phyloP scores from a whole-genome alignment of 345 rosid species.

The Pugionium dolabratum region DNA sequence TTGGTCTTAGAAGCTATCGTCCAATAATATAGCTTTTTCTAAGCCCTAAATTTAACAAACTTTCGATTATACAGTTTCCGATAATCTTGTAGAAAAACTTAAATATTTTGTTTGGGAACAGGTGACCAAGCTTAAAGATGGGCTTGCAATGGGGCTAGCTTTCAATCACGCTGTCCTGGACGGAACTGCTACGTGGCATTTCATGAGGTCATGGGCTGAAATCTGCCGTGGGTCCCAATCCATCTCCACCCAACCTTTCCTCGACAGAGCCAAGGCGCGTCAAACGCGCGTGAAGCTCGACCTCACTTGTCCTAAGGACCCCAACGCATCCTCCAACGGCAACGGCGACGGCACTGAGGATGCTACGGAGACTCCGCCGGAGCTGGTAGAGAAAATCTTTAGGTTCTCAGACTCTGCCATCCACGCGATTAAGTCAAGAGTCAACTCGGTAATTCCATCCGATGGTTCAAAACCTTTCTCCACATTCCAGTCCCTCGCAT shows the following conservation, averaged over 20 bases:
- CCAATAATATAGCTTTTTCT: background rate
- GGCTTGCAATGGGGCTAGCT: conserved; percentile 87
- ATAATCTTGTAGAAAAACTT: background rate
- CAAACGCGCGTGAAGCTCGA: conserved; percentile 80
- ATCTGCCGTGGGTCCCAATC: conserved; percentile 54
- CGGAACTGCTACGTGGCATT: conserved; percentile 94
- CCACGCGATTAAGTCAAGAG: conserved; percentile 64
- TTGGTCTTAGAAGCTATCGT: no score
- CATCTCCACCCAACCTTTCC: conserved; percentile 57
- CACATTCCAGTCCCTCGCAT: conserved; percentile 79
- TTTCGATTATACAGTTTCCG: background rate
- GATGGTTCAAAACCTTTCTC: conserved; percentile 74
- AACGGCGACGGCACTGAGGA: conserved; percentile 33
- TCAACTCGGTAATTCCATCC: conserved; percentile 50
- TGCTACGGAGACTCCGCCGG: conserved; percentile 30
- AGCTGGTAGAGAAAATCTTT: conserved; percentile 67
- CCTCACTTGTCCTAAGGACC: conserved; percentile 48
- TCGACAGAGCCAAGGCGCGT: conserved; percentile 76
- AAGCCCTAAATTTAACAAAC: background rate
- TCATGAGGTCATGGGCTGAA: conserved; percentile 92
- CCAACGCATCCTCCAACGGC: conserved; percentile 45
- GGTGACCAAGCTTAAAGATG: conserved; percentile 85
- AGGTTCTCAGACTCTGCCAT: conserved; percentile 71
- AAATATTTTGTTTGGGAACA: conserved; percentile 37
- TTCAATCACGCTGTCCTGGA: conserved; percentile 92